Percentiles rank a stretch among this genome's conserved stretches.
These are phyloP conservation scores for Rossbeevera mucosa DNA, from an alignment of 768 basidiomycete species.

Conservation along the genomic window DNA sequence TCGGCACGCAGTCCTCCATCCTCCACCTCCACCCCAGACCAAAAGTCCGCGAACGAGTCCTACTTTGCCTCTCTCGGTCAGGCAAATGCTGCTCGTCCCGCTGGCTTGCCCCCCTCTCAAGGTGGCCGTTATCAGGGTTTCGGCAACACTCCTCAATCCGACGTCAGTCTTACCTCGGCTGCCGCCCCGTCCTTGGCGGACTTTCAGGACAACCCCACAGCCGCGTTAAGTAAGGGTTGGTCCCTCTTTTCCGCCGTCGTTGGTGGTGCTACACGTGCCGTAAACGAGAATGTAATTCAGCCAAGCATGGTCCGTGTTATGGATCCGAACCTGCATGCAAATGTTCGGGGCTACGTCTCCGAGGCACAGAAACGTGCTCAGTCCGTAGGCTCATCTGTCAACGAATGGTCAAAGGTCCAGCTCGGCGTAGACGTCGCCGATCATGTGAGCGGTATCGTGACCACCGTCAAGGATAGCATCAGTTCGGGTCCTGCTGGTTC, in stretches of 20 bases:
- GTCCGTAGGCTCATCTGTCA: conserved; percentile 57
- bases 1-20: conserved; percentile 50
- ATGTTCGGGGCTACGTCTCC: conserved; percentile 65
- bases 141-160: conserved; percentile 52
- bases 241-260: conserved; percentile 88
- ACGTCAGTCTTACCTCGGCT: conserved; percentile 66
- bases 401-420: conserved; percentile 71
- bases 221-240: conserved; percentile 92
- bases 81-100: conserved; percentile 73
- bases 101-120: conserved; percentile 84
- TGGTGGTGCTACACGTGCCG: conserved; percentile 68
- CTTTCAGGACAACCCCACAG: conserved; percentile 80
- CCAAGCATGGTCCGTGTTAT: conserved; percentile 78
- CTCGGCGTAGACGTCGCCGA: conserved; percentile 85
- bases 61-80: conserved; percentile 84
- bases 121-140: conserved; percentile 94
- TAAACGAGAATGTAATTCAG: conserved; percentile 85
- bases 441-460: conserved; percentile 66
- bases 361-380: conserved; percentile 66
- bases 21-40: conserved; percentile 46
- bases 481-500: conserved; percentile 50
- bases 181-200: conserved; percentile 76
- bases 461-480: conserved; percentile 54
- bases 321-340: conserved; percentile 77
- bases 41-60: conserved; percentile 77